Percentiles rank a stretch among this genome's conserved stretches.
Evolutionary conservation across 768 basidiomycete genomes (phyloP).

Genomic region (Auricularia sp.): DNA sequence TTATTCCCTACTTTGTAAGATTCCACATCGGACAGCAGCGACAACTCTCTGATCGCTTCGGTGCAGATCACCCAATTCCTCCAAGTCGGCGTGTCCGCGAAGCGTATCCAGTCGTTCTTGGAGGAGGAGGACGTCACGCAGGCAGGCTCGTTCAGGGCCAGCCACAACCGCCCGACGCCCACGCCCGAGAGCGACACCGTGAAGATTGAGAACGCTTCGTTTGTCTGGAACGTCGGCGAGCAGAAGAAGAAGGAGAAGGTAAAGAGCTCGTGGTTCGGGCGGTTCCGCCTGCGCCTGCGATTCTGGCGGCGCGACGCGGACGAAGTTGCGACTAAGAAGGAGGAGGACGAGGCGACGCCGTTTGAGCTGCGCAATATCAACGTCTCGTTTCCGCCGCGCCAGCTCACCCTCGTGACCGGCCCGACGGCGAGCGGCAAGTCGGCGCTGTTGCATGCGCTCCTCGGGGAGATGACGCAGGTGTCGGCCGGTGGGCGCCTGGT

Average conservation of each 20-base stretch:
- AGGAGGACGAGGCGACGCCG: constrained; percentile 14
- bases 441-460: constrained; percentile 17
- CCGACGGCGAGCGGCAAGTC: constrained; percentile 23
- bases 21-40: constrained; percentile 38
- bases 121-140: constrained; percentile 53
- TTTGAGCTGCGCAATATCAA: constrained; percentile 63
- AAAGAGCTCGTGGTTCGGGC: background rate
- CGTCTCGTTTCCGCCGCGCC: constrained; percentile 60
- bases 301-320: constrained; percentile 8
- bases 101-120: constrained; percentile 58
- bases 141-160: constrained; percentile 53
- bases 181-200: constrained; percentile 32
- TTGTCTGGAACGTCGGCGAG: constrained; percentile 54
- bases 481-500: constrained; percentile 14
- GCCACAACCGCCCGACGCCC: constrained; percentile 20
- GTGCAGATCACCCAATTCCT: background rate
- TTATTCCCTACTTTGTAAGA: constrained; percentile 73
- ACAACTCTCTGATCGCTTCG: background rate
- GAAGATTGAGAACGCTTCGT: constrained; percentile 47
- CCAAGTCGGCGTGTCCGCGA: constrained; percentile 51
- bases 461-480: constrained; percentile 16
- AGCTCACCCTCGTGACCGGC: constrained; percentile 62
- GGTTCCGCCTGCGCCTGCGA: background rate
- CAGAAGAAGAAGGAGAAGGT: constrained; percentile 13
- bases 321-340: constrained; percentile 13